phyloP scores from a whole-genome alignment of 1,284 basidiomycete species.

The Trichosporon ovoides region DNA sequence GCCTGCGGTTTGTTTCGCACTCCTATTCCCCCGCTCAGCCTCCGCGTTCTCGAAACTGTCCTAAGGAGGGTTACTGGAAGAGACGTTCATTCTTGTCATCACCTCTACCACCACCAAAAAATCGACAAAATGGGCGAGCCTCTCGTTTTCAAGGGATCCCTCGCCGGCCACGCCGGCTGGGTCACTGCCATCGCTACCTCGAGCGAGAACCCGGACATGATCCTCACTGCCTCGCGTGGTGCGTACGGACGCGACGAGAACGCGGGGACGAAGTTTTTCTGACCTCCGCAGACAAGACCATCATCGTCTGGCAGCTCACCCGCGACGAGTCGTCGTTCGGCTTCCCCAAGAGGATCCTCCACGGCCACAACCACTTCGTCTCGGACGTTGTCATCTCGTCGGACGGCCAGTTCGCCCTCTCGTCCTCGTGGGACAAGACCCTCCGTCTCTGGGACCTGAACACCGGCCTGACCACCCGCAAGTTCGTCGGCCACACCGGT shows the following conservation, averaged over 20 bases:
- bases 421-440: conserved; percentile 99
- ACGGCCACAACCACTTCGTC: conserved; percentile 99
- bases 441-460: conserved; percentile 99
- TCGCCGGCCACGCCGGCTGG: conserved; percentile 95
- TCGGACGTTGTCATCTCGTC: conserved; percentile 98
- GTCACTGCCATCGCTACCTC: conserved; percentile 94
- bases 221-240: conserved; percentile 95
- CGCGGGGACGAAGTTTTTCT: conserved; percentile 15
- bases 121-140: conserved; percentile 65
- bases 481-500: conserved; percentile 96
- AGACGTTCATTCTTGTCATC: background rate
- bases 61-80: too few relatives aligned
- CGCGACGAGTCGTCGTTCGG: conserved; percentile 86
- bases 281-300: conserved; percentile 79
- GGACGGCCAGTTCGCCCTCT: conserved; percentile 98
- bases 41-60: too few relatives aligned
- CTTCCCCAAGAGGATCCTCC: conserved; percentile 93
- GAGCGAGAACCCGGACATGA: conserved; percentile 94
- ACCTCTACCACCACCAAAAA: conserved; percentile 10
- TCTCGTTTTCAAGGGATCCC: conserved; percentile 84
- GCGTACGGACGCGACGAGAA: conserved; percentile 38
- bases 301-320: conserved; percentile 99
- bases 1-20: too few relatives aligned
- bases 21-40: too few relatives aligned
- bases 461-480: conserved; percentile 86